phyloP scores from a whole-genome alignment of 495 filamentous ascomycete genomes.

The Cercophora samala region DNA sequence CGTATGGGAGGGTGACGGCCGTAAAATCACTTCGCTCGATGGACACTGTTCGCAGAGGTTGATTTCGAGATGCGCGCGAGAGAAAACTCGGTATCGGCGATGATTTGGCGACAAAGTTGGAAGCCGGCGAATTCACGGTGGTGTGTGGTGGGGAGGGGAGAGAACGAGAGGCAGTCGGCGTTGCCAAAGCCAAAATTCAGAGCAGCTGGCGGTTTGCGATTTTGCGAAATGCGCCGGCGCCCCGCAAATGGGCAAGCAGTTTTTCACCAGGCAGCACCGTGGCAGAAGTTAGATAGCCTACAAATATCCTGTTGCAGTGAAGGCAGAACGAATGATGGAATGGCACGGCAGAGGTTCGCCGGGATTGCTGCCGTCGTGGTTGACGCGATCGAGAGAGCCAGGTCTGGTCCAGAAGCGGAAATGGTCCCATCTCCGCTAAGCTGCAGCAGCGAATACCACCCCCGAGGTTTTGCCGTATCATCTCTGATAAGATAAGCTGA shows the following conservation, averaged over 20 bases:
- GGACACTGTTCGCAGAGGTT: neutral
- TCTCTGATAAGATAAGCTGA: neutral
- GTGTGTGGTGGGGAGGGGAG: neutral
- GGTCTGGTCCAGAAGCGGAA: neutral
- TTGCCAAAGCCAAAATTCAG: neutral
- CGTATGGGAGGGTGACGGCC: neutral
- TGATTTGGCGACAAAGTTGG: neutral
- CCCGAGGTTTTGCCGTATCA: neutral
- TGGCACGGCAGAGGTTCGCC: neutral
- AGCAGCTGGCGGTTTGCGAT: neutral
- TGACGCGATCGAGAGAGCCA: neutral
- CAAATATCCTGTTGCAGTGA: neutral
- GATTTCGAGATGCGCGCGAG: neutral
- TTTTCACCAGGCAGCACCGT: neutral
- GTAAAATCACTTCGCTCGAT: neutral
- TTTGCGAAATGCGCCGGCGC: constrained; percentile 2
- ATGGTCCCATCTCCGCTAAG: neutral
- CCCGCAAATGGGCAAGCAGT: constrained; percentile 1
- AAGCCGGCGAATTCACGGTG: neutral
- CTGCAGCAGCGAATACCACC: neutral
- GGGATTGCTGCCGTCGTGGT: neutral
- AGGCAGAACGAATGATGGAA: neutral
- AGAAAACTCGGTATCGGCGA: neutral
- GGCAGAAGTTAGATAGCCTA: neutral
- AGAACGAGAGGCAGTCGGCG: neutral